Conservation (phyloP, 176 grass and related monocot species). For the Canna indica region DNA sequence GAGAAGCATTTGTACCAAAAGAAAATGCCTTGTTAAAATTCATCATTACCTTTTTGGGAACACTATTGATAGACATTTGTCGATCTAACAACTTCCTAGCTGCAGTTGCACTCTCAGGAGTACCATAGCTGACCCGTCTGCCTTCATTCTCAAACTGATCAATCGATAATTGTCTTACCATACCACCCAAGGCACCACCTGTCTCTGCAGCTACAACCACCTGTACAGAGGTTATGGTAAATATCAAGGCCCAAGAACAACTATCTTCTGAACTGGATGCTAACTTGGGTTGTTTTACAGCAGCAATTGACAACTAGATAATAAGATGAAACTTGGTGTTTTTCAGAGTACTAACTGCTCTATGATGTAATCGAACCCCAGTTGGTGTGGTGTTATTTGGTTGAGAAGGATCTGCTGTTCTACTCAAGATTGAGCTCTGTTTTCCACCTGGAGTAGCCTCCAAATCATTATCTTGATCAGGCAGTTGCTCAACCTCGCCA, state of each 20-base stretch:
- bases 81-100: conserved; percentile 89
- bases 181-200: conserved; percentile 91
- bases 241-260: not conserved
- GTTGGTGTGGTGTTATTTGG: conserved; percentile 49
- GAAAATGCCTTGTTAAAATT: conserved; percentile 2
- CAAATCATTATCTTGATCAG: conserved; percentile 20
- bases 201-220: conserved; percentile 96
- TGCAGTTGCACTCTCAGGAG: conserved; percentile 86
- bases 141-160: conserved; percentile 99
- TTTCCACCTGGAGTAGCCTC: conserved; percentile 17
- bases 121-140: conserved; percentile 93
- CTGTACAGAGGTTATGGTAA: conserved; percentile 22
- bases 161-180: conserved; percentile 96
- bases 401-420: conserved; percentile 33
- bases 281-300: not conserved
- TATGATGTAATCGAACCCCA: conserved; percentile 93
- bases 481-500: conserved; percentile 12
- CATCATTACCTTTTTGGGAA: conserved; percentile 81
- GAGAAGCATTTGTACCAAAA: not conserved
- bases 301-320: conserved; percentile 13
- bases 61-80: conserved; percentile 96
- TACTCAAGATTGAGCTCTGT: conserved; percentile 13
- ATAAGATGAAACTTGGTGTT: conserved; percentile 10
- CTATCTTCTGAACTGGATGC: not conserved
- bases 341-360: conserved; percentile 71